phyloP scores from a whole-genome alignment of 768 basidiomycete genomes.

The Phylloporus sp. region DNA sequence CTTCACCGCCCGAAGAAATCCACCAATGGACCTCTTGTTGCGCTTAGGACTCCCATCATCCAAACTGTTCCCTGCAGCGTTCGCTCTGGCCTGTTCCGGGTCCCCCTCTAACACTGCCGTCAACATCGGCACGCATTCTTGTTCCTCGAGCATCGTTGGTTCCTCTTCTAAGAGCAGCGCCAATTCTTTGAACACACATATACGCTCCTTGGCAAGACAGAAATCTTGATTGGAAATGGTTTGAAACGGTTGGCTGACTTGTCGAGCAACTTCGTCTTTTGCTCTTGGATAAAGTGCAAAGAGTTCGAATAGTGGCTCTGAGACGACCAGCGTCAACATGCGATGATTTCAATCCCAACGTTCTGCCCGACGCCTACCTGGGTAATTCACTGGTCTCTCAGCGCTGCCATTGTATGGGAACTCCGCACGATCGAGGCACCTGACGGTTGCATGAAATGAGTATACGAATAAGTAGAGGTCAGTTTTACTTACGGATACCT shows the following conservation, averaged over 20 bases:
- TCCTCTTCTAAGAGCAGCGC: not conserved
- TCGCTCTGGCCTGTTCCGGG: slow-evolving; percentile 3
- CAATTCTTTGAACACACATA: slow-evolving; percentile 11
- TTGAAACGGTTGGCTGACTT: not conserved
- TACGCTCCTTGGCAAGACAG: slow-evolving; percentile 10
- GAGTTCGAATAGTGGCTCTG: slow-evolving; percentile 10
- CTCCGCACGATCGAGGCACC: slow-evolving; percentile 11
- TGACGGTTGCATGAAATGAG: not conserved
- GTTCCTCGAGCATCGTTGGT: not conserved
- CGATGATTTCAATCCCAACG: not conserved
- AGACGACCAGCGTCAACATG: not conserved
- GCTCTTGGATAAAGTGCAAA: slow-evolving; percentile 14
- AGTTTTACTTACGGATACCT: slow-evolving; percentile 22
- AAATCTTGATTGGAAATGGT: slow-evolving; percentile 11
- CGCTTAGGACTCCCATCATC: not conserved
- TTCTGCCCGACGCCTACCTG: slow-evolving; percentile 4
- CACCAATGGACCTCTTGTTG: no score
- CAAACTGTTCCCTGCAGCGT: not conserved
- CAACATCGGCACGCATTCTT: not conserved
- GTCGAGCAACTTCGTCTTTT: not conserved
- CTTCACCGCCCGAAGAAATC: not conserved
- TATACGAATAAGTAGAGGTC: not conserved
- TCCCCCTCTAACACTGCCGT: slow-evolving; percentile 3
- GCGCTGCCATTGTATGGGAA: slow-evolving; percentile 3
- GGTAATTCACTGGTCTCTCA: not conserved